phyloP scores from a whole-genome alignment of 805 yeast species.

The Saturnispora bothae region DNA sequence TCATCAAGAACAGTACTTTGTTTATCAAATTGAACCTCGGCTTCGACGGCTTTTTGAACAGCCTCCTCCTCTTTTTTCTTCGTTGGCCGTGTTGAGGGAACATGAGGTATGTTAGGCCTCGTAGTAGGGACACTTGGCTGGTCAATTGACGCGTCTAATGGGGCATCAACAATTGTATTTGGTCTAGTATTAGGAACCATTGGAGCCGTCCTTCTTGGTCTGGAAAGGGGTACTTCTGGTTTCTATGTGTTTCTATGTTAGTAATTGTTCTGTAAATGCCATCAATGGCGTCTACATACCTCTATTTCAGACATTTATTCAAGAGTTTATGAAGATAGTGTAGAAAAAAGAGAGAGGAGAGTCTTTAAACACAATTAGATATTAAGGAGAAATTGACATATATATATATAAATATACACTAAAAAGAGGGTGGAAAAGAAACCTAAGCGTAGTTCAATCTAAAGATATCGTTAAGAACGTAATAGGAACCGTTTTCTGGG shows the following conservation, averaged over 20 bases:
- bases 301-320: background rate
- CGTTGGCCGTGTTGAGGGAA: background rate
- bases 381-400: too few species aligned
- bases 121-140: constrained; percentile 5
- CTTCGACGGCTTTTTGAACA: background rate
- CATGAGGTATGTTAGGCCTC: too few species aligned
- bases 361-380: too few species aligned
- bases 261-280: background rate
- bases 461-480: constrained; percentile 93
- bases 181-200: constrained; percentile 14
- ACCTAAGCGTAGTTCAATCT: constrained; percentile 73
- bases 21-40: background rate
- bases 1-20: too few species aligned
- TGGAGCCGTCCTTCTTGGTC: background rate
- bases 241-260: background rate
- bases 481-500: constrained; percentile 86
- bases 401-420: background rate
- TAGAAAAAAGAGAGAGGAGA: too few species aligned
- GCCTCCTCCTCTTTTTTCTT: background rate
- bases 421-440: background rate
- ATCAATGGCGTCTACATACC: background rate
- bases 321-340: too few species aligned
- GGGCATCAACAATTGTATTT: background rate
- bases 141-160: too few species aligned
- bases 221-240: constrained; percentile 9